phyloP scores from a whole-genome alignment of 1,284 basidiomycete genomes.

The Cryptococcus sp. region DNA sequence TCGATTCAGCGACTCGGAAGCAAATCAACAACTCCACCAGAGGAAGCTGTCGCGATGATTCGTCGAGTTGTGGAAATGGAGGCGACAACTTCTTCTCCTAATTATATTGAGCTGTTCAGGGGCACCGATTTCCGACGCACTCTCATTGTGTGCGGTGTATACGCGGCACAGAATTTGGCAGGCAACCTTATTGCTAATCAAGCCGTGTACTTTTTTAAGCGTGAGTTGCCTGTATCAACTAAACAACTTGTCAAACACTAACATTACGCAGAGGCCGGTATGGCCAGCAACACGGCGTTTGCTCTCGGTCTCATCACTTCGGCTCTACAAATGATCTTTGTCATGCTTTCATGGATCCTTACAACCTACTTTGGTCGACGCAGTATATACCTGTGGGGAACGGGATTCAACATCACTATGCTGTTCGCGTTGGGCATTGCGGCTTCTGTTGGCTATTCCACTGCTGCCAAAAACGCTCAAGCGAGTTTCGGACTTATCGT shows the following conservation, averaged over 20 bases:
- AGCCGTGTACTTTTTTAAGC: slow-evolving; percentile 42
- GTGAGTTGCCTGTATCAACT: slow-evolving; percentile 19
- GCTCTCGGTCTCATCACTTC: slow-evolving; percentile 42
- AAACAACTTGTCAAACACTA: slow-evolving; percentile 2
- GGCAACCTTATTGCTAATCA: slow-evolving; percentile 45
- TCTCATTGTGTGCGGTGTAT: slow-evolving; percentile 49
- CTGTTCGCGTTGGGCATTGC: slow-evolving; percentile 30
- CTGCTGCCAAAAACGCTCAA: slow-evolving; percentile 27
- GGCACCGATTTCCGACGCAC: slow-evolving; percentile 54
- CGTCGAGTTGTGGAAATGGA: slow-evolving; percentile 31
- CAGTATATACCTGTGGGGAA: slow-evolving; percentile 25
- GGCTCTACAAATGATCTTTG: slow-evolving; percentile 42
- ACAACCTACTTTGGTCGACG: slow-evolving; percentile 34
- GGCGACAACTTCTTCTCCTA: slow-evolving; percentile 12
- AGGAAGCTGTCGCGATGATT: slow-evolving; percentile 38
- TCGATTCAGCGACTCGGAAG: slow-evolving; percentile 32
- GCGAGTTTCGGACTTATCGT: slow-evolving; percentile 36
- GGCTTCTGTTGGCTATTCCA: slow-evolving; percentile 22
- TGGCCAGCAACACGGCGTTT: slow-evolving; percentile 36
- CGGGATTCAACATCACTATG: slow-evolving; percentile 25
- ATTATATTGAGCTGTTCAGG: slow-evolving; percentile 53
- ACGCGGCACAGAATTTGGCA: slow-evolving; percentile 46
- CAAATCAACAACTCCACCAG: slow-evolving; percentile 16
- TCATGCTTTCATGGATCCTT: slow-evolving; percentile 39
- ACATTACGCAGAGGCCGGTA: slow-evolving; percentile 35